phyloP scores from a whole-genome alignment of 2,329 filamentous ascomycete genomes.

The Chaetothyriales sp. region DNA sequence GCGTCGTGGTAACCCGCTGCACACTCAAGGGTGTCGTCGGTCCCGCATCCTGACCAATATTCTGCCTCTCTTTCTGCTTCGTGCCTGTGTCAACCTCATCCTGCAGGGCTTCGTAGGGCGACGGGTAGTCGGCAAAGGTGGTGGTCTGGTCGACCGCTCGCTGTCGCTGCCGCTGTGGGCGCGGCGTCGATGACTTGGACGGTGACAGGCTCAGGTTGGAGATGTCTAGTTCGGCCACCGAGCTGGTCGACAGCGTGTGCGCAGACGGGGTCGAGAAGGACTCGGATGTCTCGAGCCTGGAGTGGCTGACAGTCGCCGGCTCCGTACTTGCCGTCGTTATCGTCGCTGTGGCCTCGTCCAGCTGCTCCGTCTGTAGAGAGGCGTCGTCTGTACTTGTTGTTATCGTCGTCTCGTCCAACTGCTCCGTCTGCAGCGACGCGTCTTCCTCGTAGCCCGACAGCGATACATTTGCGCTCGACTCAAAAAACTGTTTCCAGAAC shows the following conservation, averaged over 20 bases:
- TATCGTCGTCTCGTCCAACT: conserved; percentile 33
- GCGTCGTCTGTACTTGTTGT: conserved; percentile 27
- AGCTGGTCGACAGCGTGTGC: conserved; percentile 19
- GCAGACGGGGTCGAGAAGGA: conserved; percentile 29
- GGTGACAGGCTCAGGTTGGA: conserved; percentile 28
- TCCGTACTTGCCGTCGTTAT: not conserved
- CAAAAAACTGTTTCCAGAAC: conserved; percentile 99
- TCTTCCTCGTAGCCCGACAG: conserved; percentile 86
- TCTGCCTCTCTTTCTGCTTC: conserved; percentile 16
- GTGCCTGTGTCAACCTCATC: conserved; percentile 41
- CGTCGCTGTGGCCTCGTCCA: not conserved
- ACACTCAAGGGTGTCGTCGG: conserved; percentile 15
- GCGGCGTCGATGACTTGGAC: conserved; percentile 36
- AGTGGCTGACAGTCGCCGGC: conserved; percentile 19
- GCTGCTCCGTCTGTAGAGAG: conserved; percentile 19
- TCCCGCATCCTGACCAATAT: conserved; percentile 14
- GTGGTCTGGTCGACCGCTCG: conserved; percentile 15
- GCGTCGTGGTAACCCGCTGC: conserved; percentile 48
- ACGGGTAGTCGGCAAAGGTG: conserved; percentile 49
- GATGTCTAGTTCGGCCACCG: conserved; percentile 31
- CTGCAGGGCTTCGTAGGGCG: conserved; percentile 61
- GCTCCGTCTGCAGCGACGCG: conserved; percentile 25
- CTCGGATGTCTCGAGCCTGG: conserved; percentile 27
- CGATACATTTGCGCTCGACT: conserved; percentile 92
- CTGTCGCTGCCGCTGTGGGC: conserved; percentile 21